Evolutionary conservation across 2,329 filamentous ascomycete genomes (phyloP), one percentile per base, ranked within the genome.

Genomic region (Pestalotiopsis sp.): DNA sequence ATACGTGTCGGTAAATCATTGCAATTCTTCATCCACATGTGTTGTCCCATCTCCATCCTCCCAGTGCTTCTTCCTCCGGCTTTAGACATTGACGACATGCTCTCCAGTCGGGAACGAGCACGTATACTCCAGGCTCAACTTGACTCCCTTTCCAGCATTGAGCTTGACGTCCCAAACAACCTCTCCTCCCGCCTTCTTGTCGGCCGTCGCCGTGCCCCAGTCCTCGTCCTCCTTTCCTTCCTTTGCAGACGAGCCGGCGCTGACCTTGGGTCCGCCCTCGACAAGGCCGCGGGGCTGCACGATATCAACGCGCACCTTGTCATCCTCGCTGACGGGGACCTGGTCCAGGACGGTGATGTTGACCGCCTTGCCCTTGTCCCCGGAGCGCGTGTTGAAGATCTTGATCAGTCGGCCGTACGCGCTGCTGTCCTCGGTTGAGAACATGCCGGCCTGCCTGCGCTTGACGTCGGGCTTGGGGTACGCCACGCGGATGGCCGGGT

Each of bases 321-420:
- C 88, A 67, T 91, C 88, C 75, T 90, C 84, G 25, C 84, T 88
- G n/a, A 90, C 81, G 3, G 89, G 89, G 2, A 90, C 80, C 77
- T 91, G 89, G 70, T 91, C 89, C 2, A 88, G 75, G 31, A 91
- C 84, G 1, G 85, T 78, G 2, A 91, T 56, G 1, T 81, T 81
- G 14, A 86, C 80, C 0, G 82, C 74, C 70, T 80, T 81, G 17
- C 75, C 76, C 7, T 71, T 13, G 0, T 78, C 70, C 3, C 74
- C 66, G 5, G 79, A 79, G 11, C 82, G 80, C 2, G 85, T 87
- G 74, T 90, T 90, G 31, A 82, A 80, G 12, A 90, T 75, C 3
- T 80, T 84, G 36, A 88, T 73, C 36, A 76, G 78, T 2, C 87
- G 86, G 1, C 76, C 81, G 74, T 86, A 90, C 2, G 85, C 76